A percentile compares a stretch with the other conserved stretches of the same genome.
Evolutionary conservation across 495 filamentous ascomycete genomes (phyloP).

Genomic region (Podospora pseudocomata): DNA sequence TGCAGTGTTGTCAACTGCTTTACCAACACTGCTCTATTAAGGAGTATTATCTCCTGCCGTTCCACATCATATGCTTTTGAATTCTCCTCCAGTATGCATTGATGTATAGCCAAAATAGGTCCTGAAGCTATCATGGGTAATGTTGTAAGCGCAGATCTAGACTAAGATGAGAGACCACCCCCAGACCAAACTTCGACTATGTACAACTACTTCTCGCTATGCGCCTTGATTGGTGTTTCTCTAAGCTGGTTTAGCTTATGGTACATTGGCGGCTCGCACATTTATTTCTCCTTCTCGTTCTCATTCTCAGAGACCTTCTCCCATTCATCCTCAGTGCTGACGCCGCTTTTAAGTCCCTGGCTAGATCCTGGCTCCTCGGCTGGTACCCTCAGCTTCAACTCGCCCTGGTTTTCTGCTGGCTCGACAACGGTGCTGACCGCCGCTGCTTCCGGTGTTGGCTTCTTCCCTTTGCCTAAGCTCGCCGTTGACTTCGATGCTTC

Average conservation of each 20-base stretch:
- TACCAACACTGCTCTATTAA: too few species aligned
- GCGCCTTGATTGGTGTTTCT: neutral
- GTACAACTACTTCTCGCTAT: constrained; percentile 1
- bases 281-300: constrained; percentile 47
- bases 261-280: neutral
- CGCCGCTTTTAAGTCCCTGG: constrained; percentile 41
- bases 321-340: constrained; percentile 59
- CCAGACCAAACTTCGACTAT: neutral
- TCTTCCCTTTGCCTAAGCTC: constrained; percentile 22
- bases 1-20: too few species aligned
- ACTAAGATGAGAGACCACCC: neutral
- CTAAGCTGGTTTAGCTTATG: neutral
- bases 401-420: constrained; percentile 33
- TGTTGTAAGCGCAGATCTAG: too few species aligned
- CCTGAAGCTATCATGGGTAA: neutral
- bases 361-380: constrained; percentile 22
- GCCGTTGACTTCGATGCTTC: constrained; percentile 38
- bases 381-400: constrained; percentile 39
- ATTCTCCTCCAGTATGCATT: neutral
- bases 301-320: constrained; percentile 57
- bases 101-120: neutral
- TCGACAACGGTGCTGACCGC: constrained; percentile 38
- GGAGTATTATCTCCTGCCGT: too few species aligned
- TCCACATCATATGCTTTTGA: too few species aligned
- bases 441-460: constrained; percentile 28